phyloP scores from a whole-genome alignment of 805 yeast species.

The Yarrowia sp. region DNA sequence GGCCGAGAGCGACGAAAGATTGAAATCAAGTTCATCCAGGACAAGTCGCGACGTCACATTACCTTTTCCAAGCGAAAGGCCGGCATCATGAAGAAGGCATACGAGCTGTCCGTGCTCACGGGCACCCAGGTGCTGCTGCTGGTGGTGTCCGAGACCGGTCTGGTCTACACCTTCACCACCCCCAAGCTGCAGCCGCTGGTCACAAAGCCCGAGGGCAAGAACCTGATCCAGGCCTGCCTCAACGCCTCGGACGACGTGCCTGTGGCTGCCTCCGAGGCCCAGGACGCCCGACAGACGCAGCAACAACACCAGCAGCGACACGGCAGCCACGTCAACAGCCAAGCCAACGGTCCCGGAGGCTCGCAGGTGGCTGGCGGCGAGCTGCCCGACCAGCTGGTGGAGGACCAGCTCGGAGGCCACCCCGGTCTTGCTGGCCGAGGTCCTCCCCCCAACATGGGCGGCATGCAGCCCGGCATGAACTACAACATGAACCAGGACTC shows the following conservation, averaged over 20 bases:
- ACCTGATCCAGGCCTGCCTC: constrained; percentile 93
- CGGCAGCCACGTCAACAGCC: constrained; percentile 47
- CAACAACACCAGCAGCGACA: constrained; percentile 46
- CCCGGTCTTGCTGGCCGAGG: constrained; percentile 43
- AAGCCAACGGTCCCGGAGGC: constrained; percentile 41
- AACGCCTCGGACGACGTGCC: constrained; percentile 90
- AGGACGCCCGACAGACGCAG: constrained; percentile 47
- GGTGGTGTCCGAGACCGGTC: constrained; percentile 98
- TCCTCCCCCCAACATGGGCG: constrained; percentile 44
- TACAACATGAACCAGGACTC: constrained; percentile 55
- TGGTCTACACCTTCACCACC: constrained; percentile 98
- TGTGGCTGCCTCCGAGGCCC: constrained; percentile 48
- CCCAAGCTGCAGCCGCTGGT: constrained; percentile 98
- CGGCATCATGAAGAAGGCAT: constrained; percentile 99
- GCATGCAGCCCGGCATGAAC: constrained; percentile 50
- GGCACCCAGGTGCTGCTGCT: constrained; percentile 95
- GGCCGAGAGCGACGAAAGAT: constrained; percentile 81
- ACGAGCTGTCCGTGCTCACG: constrained; percentile 92
- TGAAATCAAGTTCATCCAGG: constrained; percentile 96
- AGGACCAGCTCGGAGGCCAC: constrained; percentile 42
- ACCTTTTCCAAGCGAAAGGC: constrained; percentile 98
- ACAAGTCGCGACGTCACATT: constrained; percentile 96
- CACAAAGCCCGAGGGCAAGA: constrained; percentile 96
- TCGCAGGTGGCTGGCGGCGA: constrained; percentile 29
- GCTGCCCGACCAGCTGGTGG: constrained; percentile 42